A percentile compares a stretch with the other conserved stretches of the same genome.
Conservation (phyloP, 768 basidiomycete species). For the Psilocybe cubensis region DNA sequence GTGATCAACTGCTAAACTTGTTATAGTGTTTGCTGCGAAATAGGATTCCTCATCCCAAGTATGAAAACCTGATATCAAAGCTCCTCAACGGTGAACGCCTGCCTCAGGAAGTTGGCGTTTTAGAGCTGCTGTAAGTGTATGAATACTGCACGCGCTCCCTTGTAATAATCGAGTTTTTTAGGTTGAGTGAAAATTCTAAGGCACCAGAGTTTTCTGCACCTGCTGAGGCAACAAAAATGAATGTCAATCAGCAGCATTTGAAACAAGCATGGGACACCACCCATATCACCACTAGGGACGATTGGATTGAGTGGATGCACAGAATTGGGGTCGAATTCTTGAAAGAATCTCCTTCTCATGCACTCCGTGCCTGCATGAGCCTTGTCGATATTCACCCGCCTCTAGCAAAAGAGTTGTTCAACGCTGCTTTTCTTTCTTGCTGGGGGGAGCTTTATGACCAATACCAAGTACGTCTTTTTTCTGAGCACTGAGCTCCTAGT, state of each 20-base stretch:
- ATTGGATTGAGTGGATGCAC: conserved; percentile 97
- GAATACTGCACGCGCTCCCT: neutral
- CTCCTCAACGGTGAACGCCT: conserved; percentile 91
- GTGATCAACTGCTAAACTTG: neutral
- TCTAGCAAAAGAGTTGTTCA: conserved; percentile 93
- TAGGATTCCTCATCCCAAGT: conserved; percentile 78
- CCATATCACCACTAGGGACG: conserved; percentile 73
- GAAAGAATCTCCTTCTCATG: conserved; percentile 98
- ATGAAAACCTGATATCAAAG: conserved; percentile 88
- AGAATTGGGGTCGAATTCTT: conserved; percentile 93
- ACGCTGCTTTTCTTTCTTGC: conserved; percentile 97
- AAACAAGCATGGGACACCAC: conserved; percentile 96
- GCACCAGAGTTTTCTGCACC: conserved; percentile 78
- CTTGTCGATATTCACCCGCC: conserved; percentile 91
- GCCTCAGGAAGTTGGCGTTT: conserved; percentile 78
- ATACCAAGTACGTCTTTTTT: conserved; percentile 75
- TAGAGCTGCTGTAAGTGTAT: conserved; percentile 63
- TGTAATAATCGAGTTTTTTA: conserved; percentile 23
- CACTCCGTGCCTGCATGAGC: conserved; percentile 95
- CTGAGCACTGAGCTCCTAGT: neutral
- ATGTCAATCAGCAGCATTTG: conserved; percentile 95
- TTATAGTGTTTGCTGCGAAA: conserved; percentile 73
- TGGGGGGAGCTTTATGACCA: conserved; percentile 96
- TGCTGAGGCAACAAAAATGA: conserved; percentile 85
- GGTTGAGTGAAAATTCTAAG: conserved; percentile 61